phyloP scores from a whole-genome alignment of 495 filamentous ascomycete species.

The Penicillium angulare region DNA sequence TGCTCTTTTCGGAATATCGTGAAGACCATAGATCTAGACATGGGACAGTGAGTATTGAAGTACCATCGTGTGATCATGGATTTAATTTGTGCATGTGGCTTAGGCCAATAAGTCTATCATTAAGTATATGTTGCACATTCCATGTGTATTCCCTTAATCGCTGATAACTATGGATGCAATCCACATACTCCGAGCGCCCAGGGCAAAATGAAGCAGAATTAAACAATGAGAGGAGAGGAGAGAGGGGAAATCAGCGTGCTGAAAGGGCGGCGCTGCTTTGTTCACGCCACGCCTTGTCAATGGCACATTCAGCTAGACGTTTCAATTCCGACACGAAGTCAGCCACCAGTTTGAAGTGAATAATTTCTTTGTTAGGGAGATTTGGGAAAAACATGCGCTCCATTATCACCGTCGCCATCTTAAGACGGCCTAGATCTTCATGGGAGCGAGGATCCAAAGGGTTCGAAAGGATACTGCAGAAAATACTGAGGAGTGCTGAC shows the following conservation, averaged over 20 bases:
- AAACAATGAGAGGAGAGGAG: neutral
- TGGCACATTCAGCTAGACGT: conserved; percentile 40
- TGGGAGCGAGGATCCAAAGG: conserved; percentile 44
- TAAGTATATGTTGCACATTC: no score
- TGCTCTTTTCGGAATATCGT: no score
- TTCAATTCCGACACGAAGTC: conserved; percentile 49
- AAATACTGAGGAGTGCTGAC: conserved; percentile 48
- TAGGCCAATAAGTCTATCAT: no score
- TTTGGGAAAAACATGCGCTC: conserved; percentile 39
- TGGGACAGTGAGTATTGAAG: no score
- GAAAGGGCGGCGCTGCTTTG: conserved; percentile 16
- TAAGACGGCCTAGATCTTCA: conserved; percentile 42
- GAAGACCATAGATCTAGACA: no score
- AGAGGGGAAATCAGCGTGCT: neutral
- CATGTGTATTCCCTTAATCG: no score
- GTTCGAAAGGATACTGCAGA: conserved; percentile 50
- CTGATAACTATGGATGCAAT: no score
- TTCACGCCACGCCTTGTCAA: conserved; percentile 44
- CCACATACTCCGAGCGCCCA: no score
- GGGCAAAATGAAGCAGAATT: no score
- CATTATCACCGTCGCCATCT: conserved; percentile 41
- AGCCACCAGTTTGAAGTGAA: conserved; percentile 45
- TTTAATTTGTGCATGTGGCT: no score
- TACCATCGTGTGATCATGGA: no score
- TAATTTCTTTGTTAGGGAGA: conserved; percentile 39